Base-by-base conservation (phyloP, 129 eudicot genomes). In the Saussurea involucrata region DNA sequence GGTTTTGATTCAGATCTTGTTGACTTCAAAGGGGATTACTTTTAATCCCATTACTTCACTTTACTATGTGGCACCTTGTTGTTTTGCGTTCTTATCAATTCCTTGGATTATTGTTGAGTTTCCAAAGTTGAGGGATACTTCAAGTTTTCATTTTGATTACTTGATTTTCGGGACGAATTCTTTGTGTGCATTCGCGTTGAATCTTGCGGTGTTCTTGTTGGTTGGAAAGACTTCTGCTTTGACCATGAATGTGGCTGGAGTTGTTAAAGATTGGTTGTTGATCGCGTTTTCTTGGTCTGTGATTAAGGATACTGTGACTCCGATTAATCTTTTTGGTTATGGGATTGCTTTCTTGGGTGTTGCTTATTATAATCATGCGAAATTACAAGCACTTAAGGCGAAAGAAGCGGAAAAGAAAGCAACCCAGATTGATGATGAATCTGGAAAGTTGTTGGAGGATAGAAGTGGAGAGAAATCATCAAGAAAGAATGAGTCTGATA, bases 171-270 rank as follows among this genome's bases (percentile, higher is more conserved):
- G 96, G 76, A 86, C 93, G 0, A 91, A 91, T 86, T 88, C 96
- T 0, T 0, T 91, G 33, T 88, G 93, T 55, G 97, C 97, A 1
- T 91, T 91, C 28, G 97, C 93, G 0, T 77, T 91, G 91, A 91
- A 91, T 73, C 89, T 91, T 36, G 93, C 93, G 1, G 93, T 91
- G 81, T 88, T 91, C 49, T 80, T 91, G 87, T 89, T 88, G 44
- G 93, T 88, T 24, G 93, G 97, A 31, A 91, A 91, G 88, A 88
- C 93, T 0, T 88, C 93, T 3, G 93, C 97, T 0, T 83, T 91
- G 91, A 91, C 93, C 0, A 91, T 91, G 97, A 91, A 91, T 86
- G 97, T 88, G 29, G 93, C 97, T 27, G 97, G 97, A 36, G 93
- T 91, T 57, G 97, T 88, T 2, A 91, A 91, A 40, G 97, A 91